Conservation (phyloP, 139 green algal genomes). For the Tetraselmis chui region DNA sequence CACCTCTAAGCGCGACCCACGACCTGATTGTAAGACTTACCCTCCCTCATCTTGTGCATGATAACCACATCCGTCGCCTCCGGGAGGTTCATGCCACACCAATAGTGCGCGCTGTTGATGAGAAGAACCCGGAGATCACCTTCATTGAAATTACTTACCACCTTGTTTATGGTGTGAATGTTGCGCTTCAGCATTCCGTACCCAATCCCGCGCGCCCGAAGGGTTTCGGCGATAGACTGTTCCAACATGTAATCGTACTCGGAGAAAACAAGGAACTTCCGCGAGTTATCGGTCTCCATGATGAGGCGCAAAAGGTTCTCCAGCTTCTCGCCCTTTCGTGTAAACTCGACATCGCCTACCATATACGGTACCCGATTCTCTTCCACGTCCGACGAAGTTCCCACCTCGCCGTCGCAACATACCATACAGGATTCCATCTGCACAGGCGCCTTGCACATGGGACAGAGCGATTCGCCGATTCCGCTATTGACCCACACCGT, state of each 20-base stretch:
- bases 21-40: slow-evolving; percentile 4
- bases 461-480: neutral
- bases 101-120: slow-evolving; percentile 9
- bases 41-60: slow-evolving; percentile 3
- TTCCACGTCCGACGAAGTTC: neutral
- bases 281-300: neutral
- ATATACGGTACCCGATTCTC: neutral
- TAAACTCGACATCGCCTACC: neutral
- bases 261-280: neutral
- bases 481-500: neutral
- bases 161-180: neutral
- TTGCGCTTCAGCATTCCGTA: neutral
- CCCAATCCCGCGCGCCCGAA: neutral
- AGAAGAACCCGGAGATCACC: slow-evolving; percentile 1
- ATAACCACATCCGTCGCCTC: slow-evolving; percentile 15
- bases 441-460: neutral
- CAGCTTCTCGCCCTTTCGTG: neutral
- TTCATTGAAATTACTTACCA: neutral
- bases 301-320: neutral
- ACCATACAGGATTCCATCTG: neutral
- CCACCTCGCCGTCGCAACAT: neutral
- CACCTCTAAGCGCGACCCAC: slow-evolving; percentile 8
- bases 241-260: neutral
- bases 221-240: neutral
- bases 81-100: slow-evolving; percentile 7